Evolutionary conservation across 306 rosid species (phyloP).

Genomic region (Canavalia gladiata): DNA sequence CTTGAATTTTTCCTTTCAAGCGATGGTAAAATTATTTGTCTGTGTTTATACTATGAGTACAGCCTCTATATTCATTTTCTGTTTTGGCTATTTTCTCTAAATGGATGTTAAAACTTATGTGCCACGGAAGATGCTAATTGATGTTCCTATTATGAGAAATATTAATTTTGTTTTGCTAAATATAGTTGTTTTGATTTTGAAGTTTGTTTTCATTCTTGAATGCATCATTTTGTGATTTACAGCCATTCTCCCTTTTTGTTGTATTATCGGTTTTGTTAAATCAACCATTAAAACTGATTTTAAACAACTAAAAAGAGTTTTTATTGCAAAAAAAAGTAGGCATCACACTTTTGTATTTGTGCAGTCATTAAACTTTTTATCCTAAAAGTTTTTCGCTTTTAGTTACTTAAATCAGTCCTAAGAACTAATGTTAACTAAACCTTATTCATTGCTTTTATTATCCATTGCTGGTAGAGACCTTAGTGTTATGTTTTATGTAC

Average conservation of each 20-base stretch:
- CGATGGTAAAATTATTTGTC: not conserved
- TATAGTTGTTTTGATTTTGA: not conserved
- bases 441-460: not conserved
- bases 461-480: slow-evolving; percentile 26
- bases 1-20: not conserved
- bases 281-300: too few relatives aligned
- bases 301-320: too few relatives aligned
- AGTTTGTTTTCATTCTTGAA: not conserved
- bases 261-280: too few relatives aligned
- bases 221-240: slow-evolving; percentile 13
- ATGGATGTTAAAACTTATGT: not conserved
- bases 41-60: not conserved
- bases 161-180: not conserved
- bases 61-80: not conserved
- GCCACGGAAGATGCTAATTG: slow-evolving; percentile 11
- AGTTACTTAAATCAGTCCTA: not conserved
- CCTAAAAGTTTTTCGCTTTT: not conserved
- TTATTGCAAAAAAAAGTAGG: too few relatives aligned
- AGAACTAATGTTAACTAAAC: not conserved
- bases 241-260: slow-evolving; percentile 10
- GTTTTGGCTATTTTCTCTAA: slow-evolving; percentile 1
- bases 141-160: slow-evolving; percentile 14
- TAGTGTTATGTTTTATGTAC: slow-evolving; percentile 11
- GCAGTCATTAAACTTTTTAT: too few relatives aligned
- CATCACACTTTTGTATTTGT: too few relatives aligned